Percentiles rank a stretch among this genome's conserved stretches.
These are phyloP conservation scores for Furcasterigmium sp. DNA, from an alignment of 2,329 filamentous ascomycete species.

Conservation along the genomic window DNA sequence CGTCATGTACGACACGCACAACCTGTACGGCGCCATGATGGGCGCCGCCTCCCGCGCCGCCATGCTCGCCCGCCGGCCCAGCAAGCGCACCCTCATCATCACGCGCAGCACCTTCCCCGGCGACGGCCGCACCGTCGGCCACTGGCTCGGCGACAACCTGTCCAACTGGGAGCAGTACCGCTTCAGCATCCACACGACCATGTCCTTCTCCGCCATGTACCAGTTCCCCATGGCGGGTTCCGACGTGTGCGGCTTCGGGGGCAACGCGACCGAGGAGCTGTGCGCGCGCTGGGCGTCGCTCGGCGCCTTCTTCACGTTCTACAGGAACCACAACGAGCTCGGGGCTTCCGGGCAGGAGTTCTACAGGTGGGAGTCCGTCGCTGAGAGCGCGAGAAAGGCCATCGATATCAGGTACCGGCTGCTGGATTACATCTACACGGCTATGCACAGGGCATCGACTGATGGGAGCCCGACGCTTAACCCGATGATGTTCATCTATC, in stretches of 20 bases:
- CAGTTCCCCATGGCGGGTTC: slow-evolving; percentile 64
- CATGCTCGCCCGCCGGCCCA: slow-evolving; percentile 61
- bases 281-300: slow-evolving; percentile 66
- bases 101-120: slow-evolving; percentile 74
- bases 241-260: slow-evolving; percentile 72
- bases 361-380: slow-evolving; percentile 62
- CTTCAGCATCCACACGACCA: slow-evolving; percentile 3
- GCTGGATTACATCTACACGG: slow-evolving; percentile 80
- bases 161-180: slow-evolving; percentile 49
- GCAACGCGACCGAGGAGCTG: slow-evolving; percentile 55
- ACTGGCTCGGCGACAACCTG: slow-evolving; percentile 58
- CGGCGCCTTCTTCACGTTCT: slow-evolving; percentile 68
- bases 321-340: slow-evolving; percentile 60
- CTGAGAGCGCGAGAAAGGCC: slow-evolving; percentile 59
- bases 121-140: slow-evolving; percentile 57
- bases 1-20: slow-evolving; percentile 70
- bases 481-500: slow-evolving; percentile 70
- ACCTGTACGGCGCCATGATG: slow-evolving; percentile 73
- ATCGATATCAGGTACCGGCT: slow-evolving; percentile 70
- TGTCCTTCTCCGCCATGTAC: slow-evolving; percentile 45
- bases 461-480: slow-evolving; percentile 62
- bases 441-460: slow-evolving; percentile 53
- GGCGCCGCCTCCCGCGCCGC: slow-evolving; percentile 57
- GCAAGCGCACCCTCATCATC: slow-evolving; percentile 63
- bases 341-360: slow-evolving; percentile 53